Conservation (phyloP, 1,284 basidiomycete genomes). For the Pascua sp. region DNA sequence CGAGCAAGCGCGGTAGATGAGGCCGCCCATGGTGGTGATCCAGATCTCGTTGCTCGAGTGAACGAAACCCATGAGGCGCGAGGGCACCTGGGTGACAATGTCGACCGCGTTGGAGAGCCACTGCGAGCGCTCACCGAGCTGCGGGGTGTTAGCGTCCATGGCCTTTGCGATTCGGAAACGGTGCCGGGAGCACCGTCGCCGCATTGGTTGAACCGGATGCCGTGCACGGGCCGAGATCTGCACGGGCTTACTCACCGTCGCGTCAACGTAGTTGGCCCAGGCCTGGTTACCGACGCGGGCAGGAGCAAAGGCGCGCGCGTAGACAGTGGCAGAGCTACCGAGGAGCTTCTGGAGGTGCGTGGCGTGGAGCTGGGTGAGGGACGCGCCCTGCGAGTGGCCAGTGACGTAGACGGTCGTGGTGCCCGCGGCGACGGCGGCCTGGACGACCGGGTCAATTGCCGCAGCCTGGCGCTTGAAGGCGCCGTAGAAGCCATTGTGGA, state of each 20-base stretch:
- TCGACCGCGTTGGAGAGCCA: conserved; percentile 27
- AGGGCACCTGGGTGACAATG: conserved; percentile 24
- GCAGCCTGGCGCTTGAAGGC: conserved; percentile 19
- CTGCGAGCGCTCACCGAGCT: conserved; percentile 10
- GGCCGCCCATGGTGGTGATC: conserved; percentile 6
- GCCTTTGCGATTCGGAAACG: too few relatives aligned
- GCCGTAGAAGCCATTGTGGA: conserved; percentile 24
- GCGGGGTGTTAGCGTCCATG: background rate
- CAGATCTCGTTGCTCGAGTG: conserved; percentile 23
- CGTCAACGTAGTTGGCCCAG: conserved; percentile 27
- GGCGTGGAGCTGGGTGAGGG: conserved; percentile 14
- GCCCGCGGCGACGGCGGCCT: conserved; percentile 6
- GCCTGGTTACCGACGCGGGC: conserved; percentile 24
- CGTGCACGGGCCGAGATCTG: too few relatives aligned
- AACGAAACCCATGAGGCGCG: conserved; percentile 19
- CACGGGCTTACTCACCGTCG: background rate
- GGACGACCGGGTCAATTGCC: background rate
- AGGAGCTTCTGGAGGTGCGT: conserved; percentile 15
- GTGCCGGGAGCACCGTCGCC: too few relatives aligned
- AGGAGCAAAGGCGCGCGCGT: conserved; percentile 18
- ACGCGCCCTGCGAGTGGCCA: conserved; percentile 27
- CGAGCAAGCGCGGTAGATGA: conserved; percentile 14
- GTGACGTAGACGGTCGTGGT: conserved; percentile 18
- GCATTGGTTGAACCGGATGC: too few relatives aligned
- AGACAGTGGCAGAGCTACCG: background rate